phyloP scores from a whole-genome alignment of 495 filamentous ascomycete genomes.

The Penicillium salamii region DNA sequence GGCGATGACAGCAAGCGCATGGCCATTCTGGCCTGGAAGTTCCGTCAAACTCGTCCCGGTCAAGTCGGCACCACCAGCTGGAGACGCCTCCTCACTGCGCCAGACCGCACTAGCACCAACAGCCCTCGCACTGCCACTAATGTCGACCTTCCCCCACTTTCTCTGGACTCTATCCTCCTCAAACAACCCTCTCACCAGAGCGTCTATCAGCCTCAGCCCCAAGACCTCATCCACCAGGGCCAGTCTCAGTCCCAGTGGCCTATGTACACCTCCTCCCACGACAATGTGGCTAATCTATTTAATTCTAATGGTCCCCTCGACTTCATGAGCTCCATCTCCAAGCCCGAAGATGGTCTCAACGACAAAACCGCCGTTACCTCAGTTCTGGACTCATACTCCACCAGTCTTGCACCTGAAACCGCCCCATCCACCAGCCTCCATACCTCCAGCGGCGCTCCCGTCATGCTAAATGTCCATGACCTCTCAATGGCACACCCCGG shows the following conservation, averaged over 20 bases:
- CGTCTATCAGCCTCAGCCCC: slow-evolving; percentile 36
- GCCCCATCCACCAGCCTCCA: slow-evolving; percentile 32
- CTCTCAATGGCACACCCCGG: slow-evolving; percentile 35
- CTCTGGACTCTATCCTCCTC: slow-evolving; percentile 38
- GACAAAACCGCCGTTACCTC: slow-evolving; percentile 42
- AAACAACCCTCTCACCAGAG: slow-evolving; percentile 29
- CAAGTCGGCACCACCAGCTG: slow-evolving; percentile 53
- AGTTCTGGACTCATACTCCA: slow-evolving; percentile 40
- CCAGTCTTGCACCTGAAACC: slow-evolving; percentile 31
- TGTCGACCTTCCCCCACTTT: slow-evolving; percentile 41
- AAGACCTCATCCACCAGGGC: slow-evolving; percentile 30
- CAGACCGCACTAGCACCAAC: slow-evolving; percentile 36
- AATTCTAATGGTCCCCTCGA: slow-evolving; percentile 34
- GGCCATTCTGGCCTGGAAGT: slow-evolving; percentile 54
- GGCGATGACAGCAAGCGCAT: slow-evolving; percentile 41
- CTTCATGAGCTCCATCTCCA: slow-evolving; percentile 37
- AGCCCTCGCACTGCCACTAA: slow-evolving; percentile 35
- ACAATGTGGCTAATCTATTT: slow-evolving; percentile 38
- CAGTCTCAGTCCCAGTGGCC: slow-evolving; percentile 39
- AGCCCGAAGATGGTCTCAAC: slow-evolving; percentile 35
- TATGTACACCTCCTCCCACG: slow-evolving; percentile 35
- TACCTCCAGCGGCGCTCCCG: slow-evolving; percentile 28
- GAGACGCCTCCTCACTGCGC: slow-evolving; percentile 45
- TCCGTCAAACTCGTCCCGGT: slow-evolving; percentile 41
- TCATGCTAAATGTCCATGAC: slow-evolving; percentile 44